A percentile compares a stretch with the other conserved stretches of the same genome.
phyloP scores from a whole-genome alignment of 2,329 filamentous ascomycete genomes.

The Fusarium sp. region DNA sequence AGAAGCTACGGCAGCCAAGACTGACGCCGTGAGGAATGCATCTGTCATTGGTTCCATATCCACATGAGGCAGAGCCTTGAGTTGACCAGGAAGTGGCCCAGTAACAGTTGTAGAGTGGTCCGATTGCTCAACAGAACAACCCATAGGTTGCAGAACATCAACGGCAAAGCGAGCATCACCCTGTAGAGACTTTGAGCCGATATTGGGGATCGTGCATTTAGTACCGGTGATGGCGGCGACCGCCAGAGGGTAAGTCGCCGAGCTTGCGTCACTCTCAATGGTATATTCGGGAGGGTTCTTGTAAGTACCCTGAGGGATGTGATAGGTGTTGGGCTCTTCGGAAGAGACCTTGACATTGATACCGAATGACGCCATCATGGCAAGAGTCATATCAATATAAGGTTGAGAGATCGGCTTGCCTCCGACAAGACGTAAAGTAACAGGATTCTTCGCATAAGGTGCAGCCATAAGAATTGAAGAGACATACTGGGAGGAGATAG shows the following conservation, averaged over 20 bases:
- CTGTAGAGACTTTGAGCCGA: conserved; percentile 90
- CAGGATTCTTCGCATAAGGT: conserved; percentile 93
- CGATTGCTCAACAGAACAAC: conserved; percentile 88
- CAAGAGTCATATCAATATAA: conserved; percentile 98
- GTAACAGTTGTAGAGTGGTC: conserved; percentile 90
- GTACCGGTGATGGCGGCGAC: conserved; percentile 96
- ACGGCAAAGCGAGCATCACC: conserved; percentile 95
- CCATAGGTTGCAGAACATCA: conserved; percentile 92
- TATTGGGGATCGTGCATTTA: conserved; percentile 95
- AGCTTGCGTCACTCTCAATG: conserved; percentile 97
- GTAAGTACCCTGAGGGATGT: conserved; percentile 88
- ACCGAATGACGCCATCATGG: conserved; percentile 97
- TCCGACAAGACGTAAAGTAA: conserved; percentile 90
- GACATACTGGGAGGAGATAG: conserved; percentile 98
- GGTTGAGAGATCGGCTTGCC: conserved; percentile 96
- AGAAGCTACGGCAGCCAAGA: conserved; percentile 88
- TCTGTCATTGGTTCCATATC: conserved; percentile 99
- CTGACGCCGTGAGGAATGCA: conserved; percentile 94
- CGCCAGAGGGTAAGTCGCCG: conserved; percentile 93
- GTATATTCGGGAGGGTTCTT: conserved; percentile 86
- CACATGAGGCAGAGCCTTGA: conserved; percentile 82
- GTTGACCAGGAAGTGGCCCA: conserved; percentile 78
- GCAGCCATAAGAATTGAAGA: conserved; percentile 97
- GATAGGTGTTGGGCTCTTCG: conserved; percentile 89
- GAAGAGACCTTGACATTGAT: conserved; percentile 81